A percentile compares a stretch with the other conserved stretches of the same genome.
These are phyloP conservation scores for Chytriomyces sp. DNA, from an alignment of 192 early-diverging fungal genomes.

Conservation along the genomic window DNA sequence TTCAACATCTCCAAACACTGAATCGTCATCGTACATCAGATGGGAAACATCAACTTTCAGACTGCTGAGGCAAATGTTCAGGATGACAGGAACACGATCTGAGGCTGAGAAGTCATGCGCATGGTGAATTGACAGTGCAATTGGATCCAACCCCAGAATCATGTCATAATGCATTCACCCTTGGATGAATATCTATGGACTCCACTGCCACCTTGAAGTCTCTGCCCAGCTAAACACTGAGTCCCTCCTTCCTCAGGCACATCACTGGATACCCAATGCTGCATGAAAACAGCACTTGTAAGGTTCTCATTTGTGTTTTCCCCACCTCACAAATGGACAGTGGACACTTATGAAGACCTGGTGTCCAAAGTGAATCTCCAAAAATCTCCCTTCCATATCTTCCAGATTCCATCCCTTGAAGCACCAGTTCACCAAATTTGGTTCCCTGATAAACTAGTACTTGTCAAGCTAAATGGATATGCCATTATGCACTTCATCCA, in stretches of 20 bases:
- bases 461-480: too few relatives aligned
- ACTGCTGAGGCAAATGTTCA: too few relatives aligned
- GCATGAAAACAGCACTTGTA: neutral
- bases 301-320: neutral
- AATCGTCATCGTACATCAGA: too few relatives aligned
- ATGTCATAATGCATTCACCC: neutral
- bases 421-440: too few relatives aligned
- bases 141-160: neutral
- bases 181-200: neutral
- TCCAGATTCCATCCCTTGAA: too few relatives aligned
- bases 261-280: neutral
- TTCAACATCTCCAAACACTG: too few relatives aligned
- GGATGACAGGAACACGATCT: neutral
- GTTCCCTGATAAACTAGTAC: too few relatives aligned
- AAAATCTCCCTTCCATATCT: neutral
- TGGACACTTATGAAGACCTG: neutral
- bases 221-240: neutral
- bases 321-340: neutral
- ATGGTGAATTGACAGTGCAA: neutral
- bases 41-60: too few relatives aligned
- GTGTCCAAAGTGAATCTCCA: neutral
- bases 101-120: neutral
- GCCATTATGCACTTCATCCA: too few relatives aligned
- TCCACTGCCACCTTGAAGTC: neutral
- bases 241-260: neutral